Percentiles rank a stretch among this genome's conserved stretches.
These are phyloP conservation scores for Acacia melanoxylon DNA, from an alignment of 306 rosid genomes.

Conservation along the genomic window DNA sequence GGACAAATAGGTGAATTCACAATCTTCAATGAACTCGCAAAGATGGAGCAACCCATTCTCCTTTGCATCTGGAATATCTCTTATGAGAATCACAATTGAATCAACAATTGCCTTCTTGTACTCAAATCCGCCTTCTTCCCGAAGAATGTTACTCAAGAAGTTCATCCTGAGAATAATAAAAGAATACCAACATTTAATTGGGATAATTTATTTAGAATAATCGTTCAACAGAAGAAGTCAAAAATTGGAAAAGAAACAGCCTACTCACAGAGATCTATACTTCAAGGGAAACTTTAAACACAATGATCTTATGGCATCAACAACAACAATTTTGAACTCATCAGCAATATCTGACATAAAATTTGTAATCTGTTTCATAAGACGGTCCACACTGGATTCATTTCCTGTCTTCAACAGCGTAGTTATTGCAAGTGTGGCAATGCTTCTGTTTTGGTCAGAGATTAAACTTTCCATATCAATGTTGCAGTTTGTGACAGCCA, in stretches of 20 bases:
- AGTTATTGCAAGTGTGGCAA: conserved; percentile 98
- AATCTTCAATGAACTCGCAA: conserved; percentile 97
- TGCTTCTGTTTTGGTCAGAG: conserved; percentile 96
- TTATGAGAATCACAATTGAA: conserved; percentile 92
- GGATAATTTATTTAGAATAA: conserved; percentile 25
- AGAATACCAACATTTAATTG: conserved; percentile 4
- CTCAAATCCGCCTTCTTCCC: conserved; percentile 99
- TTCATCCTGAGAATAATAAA: conserved; percentile 68
- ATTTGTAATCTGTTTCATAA: conserved; percentile 97
- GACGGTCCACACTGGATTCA: conserved; percentile 95
- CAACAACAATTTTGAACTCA: conserved; percentile 96
- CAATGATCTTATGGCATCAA: conserved; percentile 94
- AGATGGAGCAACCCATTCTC: conserved; percentile 98
- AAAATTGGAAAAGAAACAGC: conserved; percentile 3
- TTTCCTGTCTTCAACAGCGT: conserved; percentile 98
- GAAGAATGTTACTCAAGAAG: conserved; percentile 95
- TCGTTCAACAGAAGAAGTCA: conserved; percentile 5
- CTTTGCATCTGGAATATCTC: conserved; percentile 97
- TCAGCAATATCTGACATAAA: conserved; percentile 99
- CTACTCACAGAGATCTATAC: conserved; percentile 89
- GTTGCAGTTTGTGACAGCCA: conserved; percentile 99
- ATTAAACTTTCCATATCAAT: conserved; percentile 98
- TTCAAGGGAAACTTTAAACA: conserved; percentile 95
- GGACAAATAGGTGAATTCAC: conserved; percentile 96
- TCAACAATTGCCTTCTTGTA: conserved; percentile 98